phyloP scores from a whole-genome alignment of 176 grass and related monocot genomes.

The Oryza longistaminata region DNA sequence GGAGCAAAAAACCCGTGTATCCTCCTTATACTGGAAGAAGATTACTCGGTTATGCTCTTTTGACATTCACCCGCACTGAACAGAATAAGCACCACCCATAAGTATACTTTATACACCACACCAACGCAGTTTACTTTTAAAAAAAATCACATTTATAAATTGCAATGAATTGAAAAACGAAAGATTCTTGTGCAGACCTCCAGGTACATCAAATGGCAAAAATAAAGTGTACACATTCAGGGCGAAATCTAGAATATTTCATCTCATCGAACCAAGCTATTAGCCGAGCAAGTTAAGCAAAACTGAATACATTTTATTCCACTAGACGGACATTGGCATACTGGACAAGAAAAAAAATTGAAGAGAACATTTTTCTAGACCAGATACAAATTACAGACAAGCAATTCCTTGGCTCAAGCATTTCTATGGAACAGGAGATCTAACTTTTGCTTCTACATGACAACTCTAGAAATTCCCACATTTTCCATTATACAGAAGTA shows the following conservation, averaged over 20 bases:
- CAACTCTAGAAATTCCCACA: slow-evolving; percentile 9
- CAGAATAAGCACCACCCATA: no score
- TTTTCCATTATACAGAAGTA: slow-evolving; percentile 36
- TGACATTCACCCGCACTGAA: no score
- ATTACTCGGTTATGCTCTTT: no score
- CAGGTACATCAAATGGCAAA: neutral
- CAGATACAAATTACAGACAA: slow-evolving; percentile 20
- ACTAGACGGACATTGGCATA: neutral
- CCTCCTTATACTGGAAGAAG: no score
- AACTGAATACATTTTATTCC: neutral
- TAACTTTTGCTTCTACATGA: slow-evolving; percentile 35
- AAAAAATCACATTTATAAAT: no score
- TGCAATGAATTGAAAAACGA: no score
- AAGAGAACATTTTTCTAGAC: neutral
- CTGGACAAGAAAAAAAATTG: slow-evolving; percentile 1
- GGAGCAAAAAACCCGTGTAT: no score
- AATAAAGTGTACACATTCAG: neutral
- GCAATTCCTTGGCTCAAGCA: slow-evolving; percentile 23
- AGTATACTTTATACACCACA: no score
- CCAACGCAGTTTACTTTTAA: no score
- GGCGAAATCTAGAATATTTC: neutral
- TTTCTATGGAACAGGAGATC: slow-evolving; percentile 17
- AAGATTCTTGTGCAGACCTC: no score
- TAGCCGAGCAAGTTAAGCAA: no score
- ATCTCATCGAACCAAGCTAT: neutral